These are phyloP conservation scores for Metschnikowia kunwiensis DNA, from an alignment of 805 yeast genomes.

Conservation along the genomic window DNA sequence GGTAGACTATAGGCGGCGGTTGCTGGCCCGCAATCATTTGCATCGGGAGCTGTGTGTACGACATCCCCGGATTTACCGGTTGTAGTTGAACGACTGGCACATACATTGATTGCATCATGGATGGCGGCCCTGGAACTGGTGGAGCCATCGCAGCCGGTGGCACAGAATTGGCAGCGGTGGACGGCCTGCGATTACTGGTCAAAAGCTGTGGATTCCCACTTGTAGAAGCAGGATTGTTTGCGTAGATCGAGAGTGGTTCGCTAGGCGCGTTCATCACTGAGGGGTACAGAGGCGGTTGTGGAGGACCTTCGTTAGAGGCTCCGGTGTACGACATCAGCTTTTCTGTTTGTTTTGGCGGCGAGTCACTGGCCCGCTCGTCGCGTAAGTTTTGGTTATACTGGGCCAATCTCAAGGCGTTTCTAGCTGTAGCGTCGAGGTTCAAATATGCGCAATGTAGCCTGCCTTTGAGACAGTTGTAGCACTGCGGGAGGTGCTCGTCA, in stretches of 20 bases:
- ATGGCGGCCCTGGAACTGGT: conserved; percentile 1
- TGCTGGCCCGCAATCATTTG: conserved; percentile 9
- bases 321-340: neutral
- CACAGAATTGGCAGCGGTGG: no score
- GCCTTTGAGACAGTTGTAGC: conserved; percentile 52
- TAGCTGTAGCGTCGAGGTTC: conserved; percentile 45
- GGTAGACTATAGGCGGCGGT: conserved; percentile 6
- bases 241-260: conserved; percentile 1
- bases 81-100: conserved; percentile 8
- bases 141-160: conserved; percentile 1
- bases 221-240: no score
- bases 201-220: no score
- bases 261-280: neutral
- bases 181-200: no score
- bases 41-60: conserved; percentile 9
- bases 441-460: conserved; percentile 49
- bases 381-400: conserved; percentile 41
- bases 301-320: neutral
- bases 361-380: conserved; percentile 17
- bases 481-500: conserved; percentile 59
- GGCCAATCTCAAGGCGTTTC: conserved; percentile 49
- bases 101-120: conserved; percentile 5
- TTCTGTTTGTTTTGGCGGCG: conserved; percentile 1
- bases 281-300: conserved; percentile 3
- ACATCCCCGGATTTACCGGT: conserved; percentile 2